Base-by-base conservation (phyloP, 495 filamentous ascomycete species). In the Glutinoglossum americanum region DNA sequence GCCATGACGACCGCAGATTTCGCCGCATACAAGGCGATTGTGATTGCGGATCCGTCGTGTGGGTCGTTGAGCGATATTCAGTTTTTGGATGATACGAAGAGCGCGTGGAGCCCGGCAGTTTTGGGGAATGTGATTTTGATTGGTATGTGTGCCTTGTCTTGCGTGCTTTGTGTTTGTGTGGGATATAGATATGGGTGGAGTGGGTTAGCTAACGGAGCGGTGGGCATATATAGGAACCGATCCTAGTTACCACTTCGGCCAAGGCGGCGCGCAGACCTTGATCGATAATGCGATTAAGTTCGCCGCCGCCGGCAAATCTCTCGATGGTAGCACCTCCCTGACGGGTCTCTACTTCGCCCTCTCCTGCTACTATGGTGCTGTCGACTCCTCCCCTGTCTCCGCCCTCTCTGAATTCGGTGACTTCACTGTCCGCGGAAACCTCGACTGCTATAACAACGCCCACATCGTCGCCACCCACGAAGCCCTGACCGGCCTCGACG, bases 381-480 rank as follows among this genome's bases (percentile, higher is more conserved):
- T 65, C n/a, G 59, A 66, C 21, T 54, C 55, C 21, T 61, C 71
- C 13, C 63, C 64, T 8, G 68, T 76, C 41, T 56, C 65, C n/a
- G 55, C 66, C 44, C 71, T 76, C 26, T 73, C 71, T 27, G 66
- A 69, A 41, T 73, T 76, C 33, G 72, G 72, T 3, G 63, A 67
- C 58, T 73, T 74, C 58, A 58, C 60, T 35, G 69, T 74, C 56
- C 61, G 68, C 13, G 69, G 70, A 10, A 65, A 72, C 55, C 62
- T 72, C 11, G 66, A 62, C 11, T 74, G 72, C 53, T 69, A 71
- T 57, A 70, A 76, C 62, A 61, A 73, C 10, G 72, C 63, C 5
- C 73, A 76, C 59, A 68, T 74, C 8, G 72, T 74, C 15, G 73
- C 72, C 60, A 58, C 59, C 11, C 70, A 69, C 13, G 45, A 56